Evolutionary conservation across 495 filamentous ascomycete species (phyloP).

Genomic region (Penicillium herquei): DNA sequence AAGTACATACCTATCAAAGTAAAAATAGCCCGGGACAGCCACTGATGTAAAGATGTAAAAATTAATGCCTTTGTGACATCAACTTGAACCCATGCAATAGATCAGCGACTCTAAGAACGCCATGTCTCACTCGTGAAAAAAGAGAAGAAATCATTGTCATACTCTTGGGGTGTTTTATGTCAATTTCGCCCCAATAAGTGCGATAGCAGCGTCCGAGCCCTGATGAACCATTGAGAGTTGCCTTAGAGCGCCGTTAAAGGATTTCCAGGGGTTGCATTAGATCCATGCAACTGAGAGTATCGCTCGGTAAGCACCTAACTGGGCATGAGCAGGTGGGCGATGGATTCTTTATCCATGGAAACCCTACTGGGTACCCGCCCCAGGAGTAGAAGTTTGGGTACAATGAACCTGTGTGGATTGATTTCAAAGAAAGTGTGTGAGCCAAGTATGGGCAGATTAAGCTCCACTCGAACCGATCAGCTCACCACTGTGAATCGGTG

Average conservation of each 20-base stretch:
- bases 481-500: background rate
- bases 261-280: constrained; percentile 3
- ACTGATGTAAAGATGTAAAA: no score
- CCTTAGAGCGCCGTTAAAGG: background rate
- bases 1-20: background rate
- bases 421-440: background rate
- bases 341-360: background rate
- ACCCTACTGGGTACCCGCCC: background rate
- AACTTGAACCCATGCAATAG: background rate
- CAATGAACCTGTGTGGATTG: constrained; percentile 2
- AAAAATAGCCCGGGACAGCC: no score
- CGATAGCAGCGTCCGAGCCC: background rate
- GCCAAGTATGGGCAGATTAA: constrained; percentile 1
- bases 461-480: constrained; percentile 18
- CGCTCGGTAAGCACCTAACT: constrained; percentile 1
- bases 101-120: constrained; percentile 18
- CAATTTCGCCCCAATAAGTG: background rate
- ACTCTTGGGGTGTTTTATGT: no score
- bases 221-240: background rate
- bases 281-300: background rate
- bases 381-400: background rate
- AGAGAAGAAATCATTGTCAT: no score
- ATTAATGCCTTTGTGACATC: background rate
- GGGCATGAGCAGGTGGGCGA: background rate
- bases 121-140: constrained; percentile 13